Evolutionary conservation across 495 filamentous ascomycete genomes (phyloP).

Genomic region (Podospora appendiculata): DNA sequence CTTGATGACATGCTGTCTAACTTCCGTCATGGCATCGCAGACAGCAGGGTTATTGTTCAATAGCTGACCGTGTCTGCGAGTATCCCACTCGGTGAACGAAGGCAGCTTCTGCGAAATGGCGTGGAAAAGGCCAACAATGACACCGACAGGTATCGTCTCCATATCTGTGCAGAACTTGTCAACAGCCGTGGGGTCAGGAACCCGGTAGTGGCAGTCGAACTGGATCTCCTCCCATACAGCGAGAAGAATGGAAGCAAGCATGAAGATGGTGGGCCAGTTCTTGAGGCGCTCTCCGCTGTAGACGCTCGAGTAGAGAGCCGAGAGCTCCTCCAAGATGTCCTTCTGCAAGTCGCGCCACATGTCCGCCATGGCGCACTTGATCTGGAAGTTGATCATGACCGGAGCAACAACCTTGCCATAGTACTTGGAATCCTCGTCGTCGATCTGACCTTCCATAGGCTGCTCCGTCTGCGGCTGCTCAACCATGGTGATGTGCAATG

Average conservation of each 20-base stretch:
- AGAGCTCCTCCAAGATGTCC: slow-evolving; percentile 88
- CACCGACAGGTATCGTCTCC: slow-evolving; percentile 87
- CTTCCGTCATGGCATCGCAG: slow-evolving; percentile 90
- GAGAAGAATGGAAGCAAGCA: slow-evolving; percentile 80
- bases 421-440: slow-evolving; percentile 70
- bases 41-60: slow-evolving; percentile 82
- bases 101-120: slow-evolving; percentile 93
- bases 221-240: slow-evolving; percentile 97
- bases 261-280: slow-evolving; percentile 97
- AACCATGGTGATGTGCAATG: slow-evolving; percentile 83
- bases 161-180: slow-evolving; percentile 91
- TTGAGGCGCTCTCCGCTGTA: slow-evolving; percentile 90
- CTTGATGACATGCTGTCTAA: slow-evolving; percentile 78
- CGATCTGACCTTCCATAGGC: slow-evolving; percentile 67
- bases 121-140: slow-evolving; percentile 90
- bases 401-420: slow-evolving; percentile 81
- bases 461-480: slow-evolving; percentile 80
- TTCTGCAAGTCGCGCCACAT: slow-evolving; percentile 96
- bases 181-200: slow-evolving; percentile 71
- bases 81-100: slow-evolving; percentile 85
- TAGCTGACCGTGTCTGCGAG: slow-evolving; percentile 74
- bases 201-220: slow-evolving; percentile 89
- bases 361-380: slow-evolving; percentile 87
- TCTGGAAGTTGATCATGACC: slow-evolving; percentile 97
- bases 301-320: slow-evolving; percentile 79